Base-by-base conservation (phyloP, 371 early-diverging fungal species). In the Funneliformis caledonium region DNA sequence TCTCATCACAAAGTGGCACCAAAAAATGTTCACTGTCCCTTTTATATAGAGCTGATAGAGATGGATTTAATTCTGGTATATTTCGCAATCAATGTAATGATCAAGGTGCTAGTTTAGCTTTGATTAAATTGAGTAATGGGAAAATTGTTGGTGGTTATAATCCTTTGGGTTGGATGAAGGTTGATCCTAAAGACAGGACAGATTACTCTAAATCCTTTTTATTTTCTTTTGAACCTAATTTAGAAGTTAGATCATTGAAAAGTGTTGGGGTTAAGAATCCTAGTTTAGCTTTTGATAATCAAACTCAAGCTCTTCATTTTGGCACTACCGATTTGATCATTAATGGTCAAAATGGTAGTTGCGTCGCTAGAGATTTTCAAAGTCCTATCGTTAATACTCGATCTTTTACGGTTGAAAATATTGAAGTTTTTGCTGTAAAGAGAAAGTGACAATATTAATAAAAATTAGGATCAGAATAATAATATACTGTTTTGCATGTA, bases 91-190 rank as follows among this genome's bases (percentile, higher is more conserved):
- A 74, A 50, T 64, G 22, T 64, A 64, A 77, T 77, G 33, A 62
- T 64, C 61, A 61, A 64, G 77, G 77, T 47, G 3, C 77, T 12
- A 37, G 42, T 16, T 43, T 77, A 6, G 61, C 64, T 16, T 7
- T 70, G 19, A 64, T 77, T 50, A 77, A 65, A 65, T 11, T 65
- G 12, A 22, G 12, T 22, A 31, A 22, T 12, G 31, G 22, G 2
- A n/a, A 62, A 77, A 64, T 77, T 31, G 64, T 77, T 45, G 77
- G 77, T 9, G 77, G 77, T n/a, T 77, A 62, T 77, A 77, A 77
- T 77, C 77, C 77, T 11, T 70, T 42, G 6, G 48, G 59, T 19
- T 77, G 78, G 78, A 52, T 16, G 16, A 70, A 42, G 45, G n/a
- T 70, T 47, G 70, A 70, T 70, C 56, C 56, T 16, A 16, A 52